These are phyloP conservation scores for Nakaseomyces glabratus DNA, from an alignment of 1,139 yeast genomes.

Conservation along the genomic window DNA sequence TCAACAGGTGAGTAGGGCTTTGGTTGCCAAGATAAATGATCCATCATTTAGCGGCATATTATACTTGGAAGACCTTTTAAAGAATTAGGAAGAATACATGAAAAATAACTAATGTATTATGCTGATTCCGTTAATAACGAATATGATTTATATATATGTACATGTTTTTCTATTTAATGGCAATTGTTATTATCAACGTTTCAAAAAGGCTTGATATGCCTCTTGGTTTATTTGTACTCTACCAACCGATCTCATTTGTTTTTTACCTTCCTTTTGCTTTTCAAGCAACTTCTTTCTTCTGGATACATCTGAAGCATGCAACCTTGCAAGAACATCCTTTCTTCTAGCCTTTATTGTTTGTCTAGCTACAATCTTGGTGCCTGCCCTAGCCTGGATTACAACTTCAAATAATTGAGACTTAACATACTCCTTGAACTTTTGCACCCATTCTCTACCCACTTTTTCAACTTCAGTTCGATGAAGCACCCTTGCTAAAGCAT, in stretches of 20 bases:
- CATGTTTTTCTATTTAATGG: constrained; percentile 2
- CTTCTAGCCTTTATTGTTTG: constrained; percentile 90
- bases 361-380: constrained; percentile 72
- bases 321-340: constrained; percentile 82
- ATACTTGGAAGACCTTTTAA: constrained; percentile 42
- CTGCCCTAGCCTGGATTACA: constrained; percentile 86
- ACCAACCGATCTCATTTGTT: constrained; percentile 72
- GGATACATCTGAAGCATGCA: constrained; percentile 90
- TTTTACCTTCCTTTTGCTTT: constrained; percentile 91
- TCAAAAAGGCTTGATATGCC: constrained; percentile 66
- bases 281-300: constrained; percentile 80
- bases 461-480: constrained; percentile 68
- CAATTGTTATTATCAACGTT: constrained; percentile 25
- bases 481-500: constrained; percentile 86
- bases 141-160: constrained; percentile 3
- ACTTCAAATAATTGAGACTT: constrained; percentile 84
- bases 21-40: constrained; percentile 48
- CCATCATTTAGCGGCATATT: constrained; percentile 48
- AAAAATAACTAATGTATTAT: too few species aligned
- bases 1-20: constrained; percentile 54
- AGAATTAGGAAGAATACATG: background rate
- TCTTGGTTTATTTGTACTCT: constrained; percentile 71
- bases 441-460: constrained; percentile 75
- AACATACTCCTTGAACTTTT: constrained; percentile 68
- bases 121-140: too few species aligned